Evolutionary conservation across 1,284 basidiomycete genomes (phyloP).

Genomic region (Fomitopsis betulina): DNA sequence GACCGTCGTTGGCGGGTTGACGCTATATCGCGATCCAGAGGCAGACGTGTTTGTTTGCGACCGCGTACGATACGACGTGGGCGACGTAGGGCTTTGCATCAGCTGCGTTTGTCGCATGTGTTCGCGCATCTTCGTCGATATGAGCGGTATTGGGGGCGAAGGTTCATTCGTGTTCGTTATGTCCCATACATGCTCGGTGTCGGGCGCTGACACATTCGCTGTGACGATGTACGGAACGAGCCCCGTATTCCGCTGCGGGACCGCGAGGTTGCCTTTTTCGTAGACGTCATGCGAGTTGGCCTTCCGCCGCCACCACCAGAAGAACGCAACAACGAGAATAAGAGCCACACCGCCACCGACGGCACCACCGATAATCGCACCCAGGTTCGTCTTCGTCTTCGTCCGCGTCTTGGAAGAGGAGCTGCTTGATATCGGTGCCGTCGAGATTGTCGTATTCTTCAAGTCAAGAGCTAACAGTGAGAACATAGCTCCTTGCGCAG

Average conservation of each 20-base stretch:
- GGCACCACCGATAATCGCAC: slow-evolving; percentile 16
- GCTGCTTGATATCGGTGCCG: background rate
- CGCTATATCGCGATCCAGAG: slow-evolving; percentile 10
- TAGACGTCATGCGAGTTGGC: background rate
- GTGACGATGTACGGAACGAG: background rate
- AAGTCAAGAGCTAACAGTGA: slow-evolving; percentile 19
- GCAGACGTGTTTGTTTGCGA: background rate
- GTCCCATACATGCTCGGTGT: background rate
- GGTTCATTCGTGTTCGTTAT: background rate
- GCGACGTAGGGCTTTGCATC: background rate
- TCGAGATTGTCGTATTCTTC: slow-evolving; percentile 13
- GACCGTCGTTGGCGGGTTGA: slow-evolving; percentile 16
- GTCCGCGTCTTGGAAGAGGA: too few species aligned
- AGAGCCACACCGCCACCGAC: slow-evolving; percentile 11
- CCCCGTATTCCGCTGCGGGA: too few species aligned
- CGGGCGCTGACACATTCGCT: background rate
- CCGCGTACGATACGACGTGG: background rate
- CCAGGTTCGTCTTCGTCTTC: background rate
- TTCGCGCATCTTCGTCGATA: slow-evolving; percentile 16
- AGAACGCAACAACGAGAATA: background rate
- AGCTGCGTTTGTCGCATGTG: background rate
- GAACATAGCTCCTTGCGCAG: slow-evolving; percentile 19
- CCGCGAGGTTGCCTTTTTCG: background rate
- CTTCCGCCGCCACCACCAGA: slow-evolving; percentile 8
- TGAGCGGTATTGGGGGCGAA: background rate